Evolutionary conservation across 2,329 filamentous ascomycete species (phyloP).

Genomic region (Claviceps capensis): DNA sequence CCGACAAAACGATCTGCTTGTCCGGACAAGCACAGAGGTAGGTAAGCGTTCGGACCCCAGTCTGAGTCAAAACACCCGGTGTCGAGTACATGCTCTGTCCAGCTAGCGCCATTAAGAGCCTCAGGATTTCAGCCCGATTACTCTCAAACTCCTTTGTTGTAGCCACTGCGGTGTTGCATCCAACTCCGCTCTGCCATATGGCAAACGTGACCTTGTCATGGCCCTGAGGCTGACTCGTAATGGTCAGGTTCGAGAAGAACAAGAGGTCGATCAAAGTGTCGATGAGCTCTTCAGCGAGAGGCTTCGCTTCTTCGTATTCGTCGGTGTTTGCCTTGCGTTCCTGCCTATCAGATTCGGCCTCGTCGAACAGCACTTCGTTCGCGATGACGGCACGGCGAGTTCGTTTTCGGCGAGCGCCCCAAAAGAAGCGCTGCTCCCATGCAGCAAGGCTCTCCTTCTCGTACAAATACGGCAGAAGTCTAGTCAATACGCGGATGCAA

Average conservation of each 20-base stretch:
- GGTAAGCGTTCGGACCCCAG: constrained; percentile 71
- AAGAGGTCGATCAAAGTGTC: constrained; percentile 80
- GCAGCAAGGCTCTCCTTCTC: constrained; percentile 68
- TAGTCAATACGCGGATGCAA: constrained; percentile 81
- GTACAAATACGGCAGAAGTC: constrained; percentile 81
- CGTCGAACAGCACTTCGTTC: constrained; percentile 75
- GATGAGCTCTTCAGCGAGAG: constrained; percentile 82
- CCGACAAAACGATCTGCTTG: constrained; percentile 80
- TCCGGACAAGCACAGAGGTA: constrained; percentile 80
- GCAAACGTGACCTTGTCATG: constrained; percentile 78
- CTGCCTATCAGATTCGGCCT: constrained; percentile 42
- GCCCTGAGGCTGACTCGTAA: constrained; percentile 56
- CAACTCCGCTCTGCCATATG: constrained; percentile 97
- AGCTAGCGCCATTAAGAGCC: constrained; percentile 71
- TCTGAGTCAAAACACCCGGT: constrained; percentile 62
- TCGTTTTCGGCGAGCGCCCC: constrained; percentile 60
- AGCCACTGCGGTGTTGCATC: constrained; percentile 77
- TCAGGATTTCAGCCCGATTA: constrained; percentile 80
- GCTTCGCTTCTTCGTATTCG: constrained; percentile 70
- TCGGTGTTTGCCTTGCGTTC: constrained; percentile 33
- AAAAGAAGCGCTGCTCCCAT: constrained; percentile 94
- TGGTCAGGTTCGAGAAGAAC: constrained; percentile 82
- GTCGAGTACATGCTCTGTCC: constrained; percentile 92
- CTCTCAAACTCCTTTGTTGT: constrained; percentile 87
- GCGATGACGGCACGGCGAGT: constrained; percentile 52